Percentiles rank a stretch among this genome's conserved stretches.
These are phyloP conservation scores for Phytophthora megakarya DNA, from an alignment of 352 stramenopile genomes.

Conservation along the genomic window DNA sequence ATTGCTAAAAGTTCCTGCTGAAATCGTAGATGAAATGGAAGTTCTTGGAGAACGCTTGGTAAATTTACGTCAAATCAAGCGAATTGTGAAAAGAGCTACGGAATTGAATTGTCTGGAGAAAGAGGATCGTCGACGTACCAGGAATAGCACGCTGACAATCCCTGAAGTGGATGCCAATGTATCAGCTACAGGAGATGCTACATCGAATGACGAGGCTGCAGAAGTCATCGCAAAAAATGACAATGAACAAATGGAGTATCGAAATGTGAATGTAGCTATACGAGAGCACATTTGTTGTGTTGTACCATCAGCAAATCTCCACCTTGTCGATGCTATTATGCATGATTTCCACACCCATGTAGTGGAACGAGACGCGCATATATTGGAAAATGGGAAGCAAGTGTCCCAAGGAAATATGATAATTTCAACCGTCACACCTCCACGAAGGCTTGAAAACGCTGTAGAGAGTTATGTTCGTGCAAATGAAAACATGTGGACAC, in stretches of 20 bases:
- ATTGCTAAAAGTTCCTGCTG: slow-evolving; percentile 9
- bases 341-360: slow-evolving; percentile 43
- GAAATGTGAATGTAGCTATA: slow-evolving; percentile 44
- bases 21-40: slow-evolving; percentile 1
- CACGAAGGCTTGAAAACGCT: slow-evolving; percentile 32
- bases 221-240: slow-evolving; percentile 25
- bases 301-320: slow-evolving; percentile 25
- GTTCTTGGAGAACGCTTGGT: slow-evolving; percentile 5
- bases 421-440: neutral
- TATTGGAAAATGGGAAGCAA: slow-evolving; percentile 27
- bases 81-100: slow-evolving; percentile 28
- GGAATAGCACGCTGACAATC: slow-evolving; percentile 6
- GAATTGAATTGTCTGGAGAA: slow-evolving; percentile 34
- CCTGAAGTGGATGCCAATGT: slow-evolving; percentile 20
- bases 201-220: slow-evolving; percentile 1
- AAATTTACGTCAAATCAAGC: slow-evolving; percentile 27
- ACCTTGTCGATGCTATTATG: slow-evolving; percentile 49
- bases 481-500: slow-evolving; percentile 31
- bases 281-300: slow-evolving; percentile 35
- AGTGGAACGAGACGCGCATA: slow-evolving; percentile 27
- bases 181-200: neutral
- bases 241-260: slow-evolving; percentile 45
- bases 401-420: neutral
- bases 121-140: slow-evolving; percentile 12
- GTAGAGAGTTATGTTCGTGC: slow-evolving; percentile 34